These are phyloP conservation scores for Penicillium atrosanguineum DNA, from an alignment of 495 filamentous ascomycete genomes.

Conservation along the genomic window DNA sequence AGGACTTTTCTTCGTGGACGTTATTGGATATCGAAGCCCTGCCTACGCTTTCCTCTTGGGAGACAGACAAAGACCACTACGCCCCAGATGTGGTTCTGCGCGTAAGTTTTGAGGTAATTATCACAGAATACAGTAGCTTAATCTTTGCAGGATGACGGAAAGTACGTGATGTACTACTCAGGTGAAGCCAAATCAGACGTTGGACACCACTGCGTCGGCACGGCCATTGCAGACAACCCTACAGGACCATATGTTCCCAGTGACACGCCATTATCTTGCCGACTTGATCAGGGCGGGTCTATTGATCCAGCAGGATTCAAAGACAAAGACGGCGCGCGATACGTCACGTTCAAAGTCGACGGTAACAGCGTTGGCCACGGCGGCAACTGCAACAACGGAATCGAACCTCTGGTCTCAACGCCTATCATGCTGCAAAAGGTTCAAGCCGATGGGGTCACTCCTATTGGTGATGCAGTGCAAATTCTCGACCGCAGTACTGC, in stretches of 20 bases:
- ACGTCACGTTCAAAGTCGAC: conserved; percentile 62
- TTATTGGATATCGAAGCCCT: conserved; percentile 39
- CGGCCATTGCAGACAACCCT: conserved; percentile 41
- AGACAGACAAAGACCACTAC: conserved; percentile 32
- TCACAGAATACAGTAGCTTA: conserved; percentile 3
- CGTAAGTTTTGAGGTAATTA: conserved; percentile 20
- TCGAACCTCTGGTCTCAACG: conserved; percentile 46
- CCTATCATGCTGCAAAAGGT: conserved; percentile 62
- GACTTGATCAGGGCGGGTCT: conserved; percentile 49
- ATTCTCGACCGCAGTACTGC: conserved; percentile 51
- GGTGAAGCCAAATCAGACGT: conserved; percentile 37
- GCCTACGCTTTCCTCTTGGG: conserved; percentile 33
- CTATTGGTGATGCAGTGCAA: conserved; percentile 47
- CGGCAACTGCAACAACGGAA: conserved; percentile 54
- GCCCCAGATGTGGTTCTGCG: conserved; percentile 41
- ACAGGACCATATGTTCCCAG: conserved; percentile 52
- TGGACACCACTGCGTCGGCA: conserved; percentile 54
- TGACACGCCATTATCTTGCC: conserved; percentile 49
- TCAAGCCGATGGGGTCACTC: conserved; percentile 47
- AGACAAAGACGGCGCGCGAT: conserved; percentile 52
- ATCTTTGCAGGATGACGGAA: conserved; percentile 36
- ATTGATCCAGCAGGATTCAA: conserved; percentile 57
- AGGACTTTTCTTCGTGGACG: conserved; percentile 35
- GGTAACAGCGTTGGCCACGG: conserved; percentile 58
- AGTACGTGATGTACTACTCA: conserved; percentile 60